These are phyloP conservation scores for Cyclanthera cordifolia DNA, from an alignment of 306 rosid species.

Conservation along the genomic window DNA sequence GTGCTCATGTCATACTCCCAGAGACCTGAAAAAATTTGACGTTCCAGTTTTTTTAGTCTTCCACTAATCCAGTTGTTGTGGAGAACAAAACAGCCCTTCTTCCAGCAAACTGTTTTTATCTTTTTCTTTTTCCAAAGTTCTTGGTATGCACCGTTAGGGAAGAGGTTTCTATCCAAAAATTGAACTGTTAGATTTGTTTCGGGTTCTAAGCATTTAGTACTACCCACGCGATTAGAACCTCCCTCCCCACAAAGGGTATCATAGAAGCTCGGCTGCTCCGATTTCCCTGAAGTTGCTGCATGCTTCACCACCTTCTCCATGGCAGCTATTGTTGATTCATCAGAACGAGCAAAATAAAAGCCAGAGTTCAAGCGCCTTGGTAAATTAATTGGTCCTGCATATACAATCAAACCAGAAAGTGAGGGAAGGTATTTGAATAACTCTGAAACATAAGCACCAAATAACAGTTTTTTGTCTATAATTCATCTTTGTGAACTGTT, in stretches of 20 bases:
- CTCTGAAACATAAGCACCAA: background rate
- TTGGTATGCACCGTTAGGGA: conserved; percentile 82
- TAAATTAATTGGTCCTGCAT: conserved; percentile 58
- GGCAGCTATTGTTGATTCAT: conserved; percentile 59
- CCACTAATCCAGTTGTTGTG: conserved; percentile 91
- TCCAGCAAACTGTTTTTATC: conserved; percentile 40
- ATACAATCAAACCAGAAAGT: background rate
- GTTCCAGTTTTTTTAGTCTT: conserved; percentile 76
- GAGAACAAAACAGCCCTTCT: conserved; percentile 56
- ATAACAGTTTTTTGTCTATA: background rate
- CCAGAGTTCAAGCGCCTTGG: conserved; percentile 98
- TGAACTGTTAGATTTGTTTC: conserved; percentile 67
- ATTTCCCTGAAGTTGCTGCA: conserved; percentile 68
- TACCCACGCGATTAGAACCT: conserved; percentile 54
- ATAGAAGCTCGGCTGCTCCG: conserved; percentile 97
- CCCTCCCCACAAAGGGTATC: conserved; percentile 70
- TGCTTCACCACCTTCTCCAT: conserved; percentile 78
- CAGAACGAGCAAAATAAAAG: conserved; percentile 75
- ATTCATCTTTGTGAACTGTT: background rate
- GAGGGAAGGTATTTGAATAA: background rate
- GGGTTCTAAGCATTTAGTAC: conserved; percentile 51
- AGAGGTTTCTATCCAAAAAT: conserved; percentile 74
- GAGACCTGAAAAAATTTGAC: conserved; percentile 68
- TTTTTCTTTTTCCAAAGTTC: conserved; percentile 52
- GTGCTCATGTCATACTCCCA: conserved; percentile 73